phyloP scores from a whole-genome alignment of 495 filamentous ascomycete species.

The Daldinia bambusicola region DNA sequence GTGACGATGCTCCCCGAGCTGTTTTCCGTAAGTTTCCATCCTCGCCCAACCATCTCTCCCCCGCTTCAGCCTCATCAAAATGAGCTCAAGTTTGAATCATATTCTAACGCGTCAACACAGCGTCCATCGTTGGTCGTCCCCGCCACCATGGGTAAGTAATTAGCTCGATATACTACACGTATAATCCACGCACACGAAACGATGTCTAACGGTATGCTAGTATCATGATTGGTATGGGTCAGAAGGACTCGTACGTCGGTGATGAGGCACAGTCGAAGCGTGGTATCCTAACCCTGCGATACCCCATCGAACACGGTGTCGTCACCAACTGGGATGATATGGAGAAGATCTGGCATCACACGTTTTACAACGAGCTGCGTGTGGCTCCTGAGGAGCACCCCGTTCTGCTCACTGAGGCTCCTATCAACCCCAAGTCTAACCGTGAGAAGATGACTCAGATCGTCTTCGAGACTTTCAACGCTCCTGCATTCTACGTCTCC shows the following conservation, averaged over 20 bases:
- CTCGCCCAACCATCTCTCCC: slow-evolving; percentile 42
- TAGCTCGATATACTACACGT: slow-evolving; percentile 23
- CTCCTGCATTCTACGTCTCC: slow-evolving; percentile 99
- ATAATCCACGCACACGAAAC: slow-evolving; percentile 21
- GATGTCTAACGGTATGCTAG: slow-evolving; percentile 62
- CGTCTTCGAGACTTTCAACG: slow-evolving; percentile 99
- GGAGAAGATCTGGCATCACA: slow-evolving; percentile 99
- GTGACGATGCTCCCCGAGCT: slow-evolving; percentile 99
- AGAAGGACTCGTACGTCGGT: slow-evolving; percentile 99
- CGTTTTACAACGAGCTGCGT: slow-evolving; percentile 99
- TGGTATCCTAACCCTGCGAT: slow-evolving; percentile 99
- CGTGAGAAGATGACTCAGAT: slow-evolving; percentile 99
- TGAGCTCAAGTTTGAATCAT: slow-evolving; percentile 37
- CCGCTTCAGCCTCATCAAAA: slow-evolving; percentile 45
- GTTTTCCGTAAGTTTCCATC: slow-evolving; percentile 94
- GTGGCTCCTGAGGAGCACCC: slow-evolving; percentile 99
- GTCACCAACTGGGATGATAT: slow-evolving; percentile 99
- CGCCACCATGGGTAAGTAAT: slow-evolving; percentile 97
- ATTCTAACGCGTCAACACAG: slow-evolving; percentile 59
- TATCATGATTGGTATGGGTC: slow-evolving; percentile 99
- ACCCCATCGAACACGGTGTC: slow-evolving; percentile 99
- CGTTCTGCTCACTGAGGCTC: slow-evolving; percentile 97
- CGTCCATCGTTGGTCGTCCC: slow-evolving; percentile 98
- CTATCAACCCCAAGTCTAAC: slow-evolving; percentile 99
- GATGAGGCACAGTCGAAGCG: slow-evolving; percentile 99